Evolutionary conservation across 1,139 yeast genomes (phyloP), one percentile per base, ranked within the genome.

Genomic region (Arxiozyma slooffiae): DNA sequence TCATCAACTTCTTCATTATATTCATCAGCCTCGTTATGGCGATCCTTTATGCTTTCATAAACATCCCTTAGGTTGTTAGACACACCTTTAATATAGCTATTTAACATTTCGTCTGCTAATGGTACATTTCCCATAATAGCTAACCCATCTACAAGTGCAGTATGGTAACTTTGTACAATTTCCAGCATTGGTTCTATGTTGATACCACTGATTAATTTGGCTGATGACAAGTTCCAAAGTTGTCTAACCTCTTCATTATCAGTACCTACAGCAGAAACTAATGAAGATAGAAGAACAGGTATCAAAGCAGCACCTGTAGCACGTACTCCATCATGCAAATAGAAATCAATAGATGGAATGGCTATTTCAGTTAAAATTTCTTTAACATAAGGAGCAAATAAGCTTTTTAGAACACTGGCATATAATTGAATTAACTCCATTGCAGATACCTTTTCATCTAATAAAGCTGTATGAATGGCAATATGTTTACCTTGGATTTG

Each of bases 321-420:
- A 62, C 98, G 81, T 9, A 92, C 97, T 37, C 95, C 96, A 66
- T 89, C 97, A 66, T 89, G 97, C 62, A 90, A 78, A 64, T 87
- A 89, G 65, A 90, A 94, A 64, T 84, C 92, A 53, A 92, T 75
- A 1, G 96, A 89, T 7, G 97, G 97, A 38, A 89, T 72, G 22
- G 90, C 85, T 57, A 92, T 82, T 41, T 86, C 94, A 49, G 74
- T 77, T 49, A 88, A 80, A 53, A 90, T 79, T 61, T 86, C 94
- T 49, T 78, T 78, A 20, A 87, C 94, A 73, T 87, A 92, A 5
- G 88, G 89, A 58, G 78, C 84, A 68, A 94, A 92, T 52, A 80
- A 84, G 38, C 78, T 92, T 57, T 87, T 88, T 57, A 92, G 76
- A 57, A 87, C 87, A 49, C 84, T 80, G 14, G 97, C 95, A 64